Percentiles rank a stretch among this genome's conserved stretches.
Evolutionary conservation across 495 filamentous ascomycete genomes (phyloP).

Genomic region (Rostrohypoxylon terebratum): DNA sequence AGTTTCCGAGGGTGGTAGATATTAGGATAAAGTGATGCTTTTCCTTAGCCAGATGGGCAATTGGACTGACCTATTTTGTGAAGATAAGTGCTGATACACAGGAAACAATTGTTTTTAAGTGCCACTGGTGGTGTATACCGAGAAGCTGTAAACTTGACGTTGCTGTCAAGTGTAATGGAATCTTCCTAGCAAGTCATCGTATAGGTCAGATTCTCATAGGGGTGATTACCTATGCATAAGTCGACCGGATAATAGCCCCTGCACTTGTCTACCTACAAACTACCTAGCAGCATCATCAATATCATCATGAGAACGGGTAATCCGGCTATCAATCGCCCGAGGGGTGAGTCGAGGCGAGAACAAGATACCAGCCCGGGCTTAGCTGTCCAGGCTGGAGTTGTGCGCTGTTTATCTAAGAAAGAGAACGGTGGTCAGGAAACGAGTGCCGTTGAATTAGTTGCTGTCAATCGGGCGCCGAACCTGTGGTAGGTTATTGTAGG

Average conservation of each 20-base stretch:
- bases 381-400: neutral
- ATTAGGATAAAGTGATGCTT: constrained; percentile 36
- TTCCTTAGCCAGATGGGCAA: constrained; percentile 22
- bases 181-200: constrained; percentile 6
- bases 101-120: constrained; percentile 47
- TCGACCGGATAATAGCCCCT: constrained; percentile 35
- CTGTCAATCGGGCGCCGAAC: constrained; percentile 13
- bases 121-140: constrained; percentile 32
- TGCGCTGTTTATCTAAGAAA: neutral
- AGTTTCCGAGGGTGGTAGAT: constrained; percentile 31
- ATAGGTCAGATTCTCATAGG: neutral
- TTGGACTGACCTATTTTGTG: constrained; percentile 41
- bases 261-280: constrained; percentile 41
- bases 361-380: neutral
- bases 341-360: neutral
- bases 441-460: neutral
- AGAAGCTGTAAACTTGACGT: constrained; percentile 34
- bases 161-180: constrained; percentile 45
- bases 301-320: constrained; percentile 12
- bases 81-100: constrained; percentile 46
- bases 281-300: constrained; percentile 23
- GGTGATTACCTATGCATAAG: constrained; percentile 30
- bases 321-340: neutral
- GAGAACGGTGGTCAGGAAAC: neutral
- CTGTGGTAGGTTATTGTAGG: constrained; percentile 30